Evolutionary conservation across 768 basidiomycete species (phyloP), one percentile per base, ranked within the genome.

Genomic region (Xerocomellus intermedius): DNA sequence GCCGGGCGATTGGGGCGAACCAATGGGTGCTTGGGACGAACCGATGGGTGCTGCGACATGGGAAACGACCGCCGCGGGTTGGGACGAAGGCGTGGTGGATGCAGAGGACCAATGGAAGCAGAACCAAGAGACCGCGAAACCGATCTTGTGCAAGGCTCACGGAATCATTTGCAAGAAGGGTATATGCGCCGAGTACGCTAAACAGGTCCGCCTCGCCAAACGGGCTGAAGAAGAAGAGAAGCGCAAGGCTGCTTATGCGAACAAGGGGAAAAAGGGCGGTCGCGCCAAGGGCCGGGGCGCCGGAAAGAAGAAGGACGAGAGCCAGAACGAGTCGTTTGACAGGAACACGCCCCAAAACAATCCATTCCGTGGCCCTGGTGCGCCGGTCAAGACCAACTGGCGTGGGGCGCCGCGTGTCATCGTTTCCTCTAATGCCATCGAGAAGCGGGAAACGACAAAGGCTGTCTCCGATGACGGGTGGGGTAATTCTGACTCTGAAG

Each of bases 121-220:
- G 50, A 30, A 38, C 24, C 50, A 57, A 50, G 44, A 55, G 28
- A 9, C 42, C 12, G 42, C 26, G 17, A 52, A 55, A 41, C 61
- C 59, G 45, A 37, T 56, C 6, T 28, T 65, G 45, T 75, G 74
- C 56, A 57, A 52, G 1, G 70, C 66, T 28, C 75, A 76, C 43
- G 70, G 71, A 10, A 41, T 56, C 26, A 63, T 74, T 14, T 75
- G 74, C 61, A 72, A 61, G 54, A 72, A 71, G 56, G 71, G 74
- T 49, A 75, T 75, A 42, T 75, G 74, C 35, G 50, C 46, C 47
- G 68, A 68, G 53, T 72, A 73, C 43, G 70, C 69, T 2, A 61
- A n/a, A 32, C 66, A 69, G 55, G 10, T 64, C 19, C 65, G 70
- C 22, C 39, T 55, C 1, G 3, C 42, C 5, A 64, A 61, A 43